These are phyloP conservation scores for Knufia fluminis DNA, from an alignment of 2,329 filamentous ascomycete species.

Conservation along the genomic window DNA sequence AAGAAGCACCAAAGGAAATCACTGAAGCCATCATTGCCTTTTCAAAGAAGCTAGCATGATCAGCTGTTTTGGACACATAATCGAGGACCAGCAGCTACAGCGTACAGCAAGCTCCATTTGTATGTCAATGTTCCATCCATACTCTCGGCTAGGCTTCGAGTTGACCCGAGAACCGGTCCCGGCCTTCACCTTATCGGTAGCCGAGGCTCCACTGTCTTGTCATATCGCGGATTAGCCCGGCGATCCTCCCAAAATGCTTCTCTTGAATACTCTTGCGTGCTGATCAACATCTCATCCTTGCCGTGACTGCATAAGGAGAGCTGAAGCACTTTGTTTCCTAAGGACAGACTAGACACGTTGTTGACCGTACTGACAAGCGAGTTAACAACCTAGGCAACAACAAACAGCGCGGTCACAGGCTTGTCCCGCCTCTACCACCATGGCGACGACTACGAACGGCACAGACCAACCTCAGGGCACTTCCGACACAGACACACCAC, in stretches of 20 bases:
- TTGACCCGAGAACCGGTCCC: not conserved
- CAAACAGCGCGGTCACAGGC: no score
- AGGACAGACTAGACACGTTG: no score
- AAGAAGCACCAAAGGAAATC: conserved; percentile 34
- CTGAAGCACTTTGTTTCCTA: no score
- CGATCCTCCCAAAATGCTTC: not conserved
- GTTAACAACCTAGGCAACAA: no score
- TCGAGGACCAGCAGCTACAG: no score
- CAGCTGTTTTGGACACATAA: not conserved
- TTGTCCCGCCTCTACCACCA: no score
- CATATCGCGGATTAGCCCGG: not conserved
- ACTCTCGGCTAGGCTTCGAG: not conserved
- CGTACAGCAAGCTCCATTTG: no score
- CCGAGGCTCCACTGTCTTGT: conserved; percentile 6
- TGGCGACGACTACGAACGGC: not conserved
- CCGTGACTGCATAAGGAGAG: no score
- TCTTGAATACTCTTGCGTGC: not conserved
- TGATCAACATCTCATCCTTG: no score
- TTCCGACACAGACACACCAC: not conserved
- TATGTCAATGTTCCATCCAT: no score
- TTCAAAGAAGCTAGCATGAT: conserved; percentile 13
- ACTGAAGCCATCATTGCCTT: conserved; percentile 15
- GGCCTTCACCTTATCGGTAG: not conserved
- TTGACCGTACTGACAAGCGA: no score
- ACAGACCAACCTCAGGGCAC: not conserved